Evolutionary conservation across 2,329 filamentous ascomycete genomes (phyloP).

Genomic region (Aspergillus spinulosporus): DNA sequence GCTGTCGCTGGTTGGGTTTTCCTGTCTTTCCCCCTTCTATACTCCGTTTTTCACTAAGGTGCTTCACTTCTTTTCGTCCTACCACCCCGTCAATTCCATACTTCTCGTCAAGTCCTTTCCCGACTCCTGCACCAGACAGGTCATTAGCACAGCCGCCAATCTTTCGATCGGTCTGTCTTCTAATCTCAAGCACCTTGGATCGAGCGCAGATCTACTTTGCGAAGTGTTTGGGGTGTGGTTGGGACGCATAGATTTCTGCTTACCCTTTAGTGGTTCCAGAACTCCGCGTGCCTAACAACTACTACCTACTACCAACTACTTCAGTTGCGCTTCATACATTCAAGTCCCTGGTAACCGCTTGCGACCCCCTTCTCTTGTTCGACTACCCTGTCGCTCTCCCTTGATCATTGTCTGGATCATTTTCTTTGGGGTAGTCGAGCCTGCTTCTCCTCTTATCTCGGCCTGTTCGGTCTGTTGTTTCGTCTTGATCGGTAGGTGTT

Average conservation of each 20-base stretch:
- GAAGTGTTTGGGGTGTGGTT: conserved; percentile 13
- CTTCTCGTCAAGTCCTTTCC: conserved; percentile 13
- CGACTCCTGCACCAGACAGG: conserved; percentile 1
- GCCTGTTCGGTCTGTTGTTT: conserved; percentile 12
- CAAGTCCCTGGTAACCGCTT: conserved; percentile 35
- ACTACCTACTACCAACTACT: conserved; percentile 15
- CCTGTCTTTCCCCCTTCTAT: background rate
- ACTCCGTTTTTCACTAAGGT: conserved; percentile 1
- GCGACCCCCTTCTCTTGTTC: conserved; percentile 21
- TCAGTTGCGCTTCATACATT: background rate
- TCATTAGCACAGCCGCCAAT: conserved; percentile 1
- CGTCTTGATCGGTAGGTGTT: conserved; percentile 22
- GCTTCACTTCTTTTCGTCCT: conserved; percentile 12
- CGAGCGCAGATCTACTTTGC: conserved; percentile 2
- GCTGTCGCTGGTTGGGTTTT: conserved; percentile 9
- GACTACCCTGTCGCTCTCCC: conserved; percentile 9
- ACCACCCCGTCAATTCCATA: conserved; percentile 17
- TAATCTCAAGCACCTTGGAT: background rate
- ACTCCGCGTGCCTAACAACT: conserved; percentile 16
- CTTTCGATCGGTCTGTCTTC: conserved; percentile 11
- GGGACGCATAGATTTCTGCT: conserved; percentile 20
- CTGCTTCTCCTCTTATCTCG: background rate
- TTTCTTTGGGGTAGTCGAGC: background rate
- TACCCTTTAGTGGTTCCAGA: conserved; percentile 25
- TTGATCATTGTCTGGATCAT: background rate